Percentiles rank a stretch among this genome's conserved stretches.
phyloP scores from a whole-genome alignment of 768 basidiomycete species.

The Naganishia vaughanmartiniae region DNA sequence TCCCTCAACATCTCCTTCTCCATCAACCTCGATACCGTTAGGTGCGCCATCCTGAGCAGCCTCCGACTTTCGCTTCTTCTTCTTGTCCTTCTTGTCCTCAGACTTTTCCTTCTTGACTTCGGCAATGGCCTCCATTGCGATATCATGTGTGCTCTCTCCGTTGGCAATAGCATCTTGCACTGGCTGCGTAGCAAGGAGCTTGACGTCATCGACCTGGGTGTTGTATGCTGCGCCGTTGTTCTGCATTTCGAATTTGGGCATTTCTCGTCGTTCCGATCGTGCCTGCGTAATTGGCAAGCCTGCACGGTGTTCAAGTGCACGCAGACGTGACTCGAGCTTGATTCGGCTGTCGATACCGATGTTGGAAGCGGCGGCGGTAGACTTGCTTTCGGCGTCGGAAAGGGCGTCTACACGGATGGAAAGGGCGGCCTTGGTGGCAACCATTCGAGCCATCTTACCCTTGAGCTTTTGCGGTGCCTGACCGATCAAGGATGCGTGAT shows the following conservation, averaged over 20 bases:
- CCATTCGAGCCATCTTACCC: constrained; percentile 99
- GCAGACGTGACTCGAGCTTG: constrained; percentile 90
- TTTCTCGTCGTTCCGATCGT: constrained; percentile 67
- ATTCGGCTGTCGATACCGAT: constrained; percentile 90
- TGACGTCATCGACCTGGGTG: constrained; percentile 72
- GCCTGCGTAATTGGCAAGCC: constrained; percentile 56
- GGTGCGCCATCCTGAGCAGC: constrained; percentile 43
- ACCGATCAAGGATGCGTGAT: constrained; percentile 94
- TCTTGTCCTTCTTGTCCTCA: constrained; percentile 63
- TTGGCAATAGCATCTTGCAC: constrained; percentile 47
- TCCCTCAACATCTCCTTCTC: constrained; percentile 53
- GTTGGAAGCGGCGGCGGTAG: constrained; percentile 70
- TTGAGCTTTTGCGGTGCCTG: constrained; percentile 97
- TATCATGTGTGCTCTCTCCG: constrained; percentile 63
- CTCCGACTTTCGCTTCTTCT: constrained; percentile 56
- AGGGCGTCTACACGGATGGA: constrained; percentile 97
- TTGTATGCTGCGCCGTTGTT: constrained; percentile 82
- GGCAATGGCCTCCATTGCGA: constrained; percentile 68
- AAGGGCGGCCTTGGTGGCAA: constrained; percentile 94
- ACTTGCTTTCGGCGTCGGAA: constrained; percentile 82
- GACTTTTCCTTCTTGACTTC: constrained; percentile 87
- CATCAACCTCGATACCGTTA: constrained; percentile 51
- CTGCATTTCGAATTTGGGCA: constrained; percentile 74
- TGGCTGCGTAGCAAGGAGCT: constrained; percentile 74
- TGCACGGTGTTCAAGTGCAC: constrained; percentile 77